phyloP scores from a whole-genome alignment of 495 filamentous ascomycete species.

The Penicillium lividum region DNA sequence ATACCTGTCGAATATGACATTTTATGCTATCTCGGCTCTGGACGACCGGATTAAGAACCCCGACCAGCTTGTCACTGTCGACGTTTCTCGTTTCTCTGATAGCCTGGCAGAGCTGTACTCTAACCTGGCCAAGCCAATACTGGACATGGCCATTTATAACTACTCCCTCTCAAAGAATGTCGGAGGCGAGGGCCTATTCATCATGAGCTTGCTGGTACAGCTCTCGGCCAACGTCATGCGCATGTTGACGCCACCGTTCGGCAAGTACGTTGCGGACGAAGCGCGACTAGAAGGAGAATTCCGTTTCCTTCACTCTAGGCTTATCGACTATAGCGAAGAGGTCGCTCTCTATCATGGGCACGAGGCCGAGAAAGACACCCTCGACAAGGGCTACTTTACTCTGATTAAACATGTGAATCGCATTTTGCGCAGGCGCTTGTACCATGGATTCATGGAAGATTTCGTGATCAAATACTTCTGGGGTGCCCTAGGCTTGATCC shows the following conservation, averaged over 20 bases:
- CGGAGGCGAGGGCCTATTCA: conserved; percentile 89
- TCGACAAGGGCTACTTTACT: conserved; percentile 98
- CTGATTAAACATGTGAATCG: conserved; percentile 98
- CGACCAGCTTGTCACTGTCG: conserved; percentile 94
- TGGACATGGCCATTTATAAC: conserved; percentile 97
- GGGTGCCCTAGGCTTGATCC: conserved; percentile 87
- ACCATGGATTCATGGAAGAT: conserved; percentile 98
- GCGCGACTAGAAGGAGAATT: conserved; percentile 94
- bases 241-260: conserved; percentile 93
- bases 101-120: conserved; percentile 94
- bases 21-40: conserved; percentile 91
- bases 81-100: conserved; percentile 94
- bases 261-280: conserved; percentile 97
- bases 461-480: conserved; percentile 99
- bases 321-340: conserved; percentile 96
- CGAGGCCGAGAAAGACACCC: conserved; percentile 92
- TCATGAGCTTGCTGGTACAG: conserved; percentile 92
- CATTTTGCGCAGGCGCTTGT: conserved; percentile 83
- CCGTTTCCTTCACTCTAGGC: conserved; percentile 86
- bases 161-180: conserved; percentile 90
- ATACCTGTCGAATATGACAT: conserved; percentile 94
- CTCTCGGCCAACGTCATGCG: conserved; percentile 92
- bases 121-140: conserved; percentile 91
- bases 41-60: conserved; percentile 99
- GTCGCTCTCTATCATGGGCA: conserved; percentile 91